Percentiles rank a stretch among this genome's conserved stretches.
These are phyloP conservation scores for Myrica gale DNA, from an alignment of 306 rosid genomes.

Conservation along the genomic window DNA sequence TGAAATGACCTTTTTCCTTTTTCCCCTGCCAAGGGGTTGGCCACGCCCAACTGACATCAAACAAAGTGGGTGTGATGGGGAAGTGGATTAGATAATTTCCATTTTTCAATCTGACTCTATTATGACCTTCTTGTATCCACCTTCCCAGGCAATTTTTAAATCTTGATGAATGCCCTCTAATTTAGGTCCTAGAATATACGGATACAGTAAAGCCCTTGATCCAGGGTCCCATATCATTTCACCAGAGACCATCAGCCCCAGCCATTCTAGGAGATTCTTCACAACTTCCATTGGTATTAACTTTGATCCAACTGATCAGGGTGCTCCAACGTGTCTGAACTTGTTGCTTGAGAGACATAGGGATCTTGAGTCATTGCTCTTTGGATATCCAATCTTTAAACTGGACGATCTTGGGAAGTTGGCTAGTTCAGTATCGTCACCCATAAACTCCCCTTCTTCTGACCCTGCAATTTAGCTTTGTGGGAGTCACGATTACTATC, in stretches of 20 bases:
- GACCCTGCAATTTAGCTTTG: not conserved
- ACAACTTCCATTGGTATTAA: not conserved
- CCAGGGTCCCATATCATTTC: not conserved
- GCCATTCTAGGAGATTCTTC: not conserved
- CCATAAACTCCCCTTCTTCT: not conserved
- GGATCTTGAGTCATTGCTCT: not conserved
- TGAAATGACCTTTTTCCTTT: not conserved
- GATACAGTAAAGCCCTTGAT: not conserved
- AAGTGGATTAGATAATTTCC: not conserved
- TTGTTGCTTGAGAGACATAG: not conserved
- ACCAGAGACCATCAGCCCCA: not conserved
- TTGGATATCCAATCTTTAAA: not conserved
- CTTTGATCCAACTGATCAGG: not conserved
- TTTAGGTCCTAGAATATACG: not conserved
- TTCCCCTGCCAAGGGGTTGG: too few species aligned
- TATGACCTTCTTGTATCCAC: not conserved
- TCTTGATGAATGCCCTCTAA: not conserved
- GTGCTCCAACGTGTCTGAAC: not conserved
- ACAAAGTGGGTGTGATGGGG: not conserved
- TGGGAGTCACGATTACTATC: not conserved
- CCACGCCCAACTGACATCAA: too few species aligned
- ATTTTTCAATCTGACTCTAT: not conserved
- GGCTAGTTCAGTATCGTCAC: not conserved
- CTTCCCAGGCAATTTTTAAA: not conserved
- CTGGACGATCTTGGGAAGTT: not conserved